A percentile compares a stretch with the other conserved stretches of the same genome.
Evolutionary conservation across 1,284 basidiomycete species (phyloP).

Genomic region (Microbotryum scabiosae): DNA sequence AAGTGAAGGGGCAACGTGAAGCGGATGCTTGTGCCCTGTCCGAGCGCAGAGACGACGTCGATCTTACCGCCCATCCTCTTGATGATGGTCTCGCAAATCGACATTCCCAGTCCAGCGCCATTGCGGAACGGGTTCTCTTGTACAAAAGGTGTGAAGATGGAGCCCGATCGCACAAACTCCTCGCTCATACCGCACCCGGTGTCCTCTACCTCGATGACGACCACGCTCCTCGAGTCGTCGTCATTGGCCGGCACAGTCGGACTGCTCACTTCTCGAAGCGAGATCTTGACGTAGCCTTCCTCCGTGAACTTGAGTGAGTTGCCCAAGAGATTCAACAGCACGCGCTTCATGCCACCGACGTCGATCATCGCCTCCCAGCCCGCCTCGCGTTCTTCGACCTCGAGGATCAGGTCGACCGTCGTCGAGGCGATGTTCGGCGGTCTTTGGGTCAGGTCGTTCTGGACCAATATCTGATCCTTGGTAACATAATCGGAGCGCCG

Average conservation of each 20-base stretch:
- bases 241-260: not conserved
- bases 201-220: conserved; percentile 11
- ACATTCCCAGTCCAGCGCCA: conserved; percentile 20
- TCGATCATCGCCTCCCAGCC: conserved; percentile 18
- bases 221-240: not conserved
- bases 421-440: not conserved
- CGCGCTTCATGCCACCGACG: conserved; percentile 15
- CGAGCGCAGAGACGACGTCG: conserved; percentile 13
- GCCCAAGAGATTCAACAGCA: conserved; percentile 20
- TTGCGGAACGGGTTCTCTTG: conserved; percentile 17
- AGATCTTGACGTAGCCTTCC: conserved; percentile 16
- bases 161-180: conserved; percentile 5
- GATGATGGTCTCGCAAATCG: conserved; percentile 20
- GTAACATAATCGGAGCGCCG: conserved; percentile 14
- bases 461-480: not conserved
- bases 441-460: not conserved
- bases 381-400: conserved; percentile 9
- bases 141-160: conserved; percentile 10
- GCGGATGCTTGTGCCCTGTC: conserved; percentile 10
- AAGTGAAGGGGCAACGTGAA: conserved; percentile 22
- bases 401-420: conserved; percentile 18
- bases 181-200: conserved; percentile 8
- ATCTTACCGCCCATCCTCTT: conserved; percentile 16
- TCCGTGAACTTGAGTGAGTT: conserved; percentile 24
- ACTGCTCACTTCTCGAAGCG: conserved; percentile 2